These are phyloP conservation scores for Capsella rubella DNA, from an alignment of 441 rosid genomes.

Conservation along the genomic window DNA sequence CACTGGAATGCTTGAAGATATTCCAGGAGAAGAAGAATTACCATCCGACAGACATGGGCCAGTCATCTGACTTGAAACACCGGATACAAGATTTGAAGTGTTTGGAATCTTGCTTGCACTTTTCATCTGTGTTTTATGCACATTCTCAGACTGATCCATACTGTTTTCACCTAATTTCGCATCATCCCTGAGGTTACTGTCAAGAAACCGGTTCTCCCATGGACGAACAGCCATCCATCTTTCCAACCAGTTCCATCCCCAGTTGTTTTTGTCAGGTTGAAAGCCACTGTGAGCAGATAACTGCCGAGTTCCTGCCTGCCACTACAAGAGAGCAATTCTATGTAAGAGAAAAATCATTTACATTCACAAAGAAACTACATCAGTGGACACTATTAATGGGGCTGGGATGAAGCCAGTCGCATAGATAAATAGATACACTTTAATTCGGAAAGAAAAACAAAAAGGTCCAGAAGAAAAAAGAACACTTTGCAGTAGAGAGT, in stretches of 20 bases:
- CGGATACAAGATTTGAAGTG: constrained; percentile 50
- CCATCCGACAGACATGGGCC: constrained; percentile 81
- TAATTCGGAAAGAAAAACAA: not conserved
- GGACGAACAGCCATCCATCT: constrained; percentile 99
- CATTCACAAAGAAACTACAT: constrained; percentile 8
- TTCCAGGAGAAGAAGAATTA: constrained; percentile 66
- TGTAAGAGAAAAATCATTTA: not conserved
- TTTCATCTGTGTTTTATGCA: constrained; percentile 60
- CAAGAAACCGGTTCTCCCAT: constrained; percentile 99
- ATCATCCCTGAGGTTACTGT: constrained; percentile 85
- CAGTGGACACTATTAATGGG: not conserved
- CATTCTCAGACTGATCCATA: constrained; percentile 55
- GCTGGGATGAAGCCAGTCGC: not conserved
- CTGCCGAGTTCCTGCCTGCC: constrained; percentile 97
- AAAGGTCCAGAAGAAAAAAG: not conserved
- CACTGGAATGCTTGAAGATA: constrained; percentile 60
- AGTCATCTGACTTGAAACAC: constrained; percentile 63
- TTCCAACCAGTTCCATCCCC: constrained; percentile 99
- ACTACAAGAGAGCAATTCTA: constrained; percentile 58
- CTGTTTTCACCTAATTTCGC: constrained; percentile 64
- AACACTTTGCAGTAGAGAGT: not conserved
- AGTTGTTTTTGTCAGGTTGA: constrained; percentile 94
- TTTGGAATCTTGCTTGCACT: constrained; percentile 59
- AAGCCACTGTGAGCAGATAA: constrained; percentile 69
- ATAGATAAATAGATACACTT: not conserved